These are phyloP conservation scores for Ophidiomyces ophidiicola DNA, from an alignment of 2,329 filamentous ascomycete genomes.

Conservation along the genomic window DNA sequence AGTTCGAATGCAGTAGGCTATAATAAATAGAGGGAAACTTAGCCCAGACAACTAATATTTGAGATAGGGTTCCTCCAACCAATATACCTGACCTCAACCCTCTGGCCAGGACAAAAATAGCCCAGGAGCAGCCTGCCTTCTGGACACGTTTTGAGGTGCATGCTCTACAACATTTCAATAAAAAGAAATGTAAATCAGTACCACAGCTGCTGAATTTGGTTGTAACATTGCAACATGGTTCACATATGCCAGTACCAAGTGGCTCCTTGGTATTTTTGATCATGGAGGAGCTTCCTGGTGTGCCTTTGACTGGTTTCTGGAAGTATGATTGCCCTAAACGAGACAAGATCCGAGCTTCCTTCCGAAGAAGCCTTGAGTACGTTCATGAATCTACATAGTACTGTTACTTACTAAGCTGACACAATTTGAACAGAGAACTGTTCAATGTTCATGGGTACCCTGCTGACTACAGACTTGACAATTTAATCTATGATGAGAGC, in stretches of 20 bases:
- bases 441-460: not conserved
- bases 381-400: not conserved
- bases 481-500: slow-evolving; percentile 11
- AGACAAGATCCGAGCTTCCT: slow-evolving; percentile 6
- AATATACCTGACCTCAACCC: not conserved
- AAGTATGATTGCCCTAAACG: slow-evolving; percentile 3
- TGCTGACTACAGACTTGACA: slow-evolving; percentile 1
- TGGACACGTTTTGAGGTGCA: not conserved
- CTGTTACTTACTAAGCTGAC: not conserved
- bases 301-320: slow-evolving; percentile 4
- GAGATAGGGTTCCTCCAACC: not conserved
- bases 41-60: not conserved
- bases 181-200: slow-evolving; percentile 5
- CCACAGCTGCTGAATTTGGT: slow-evolving; percentile 1
- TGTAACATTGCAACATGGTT: not conserved
- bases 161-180: not conserved
- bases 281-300: slow-evolving; percentile 13
- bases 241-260: slow-evolving; percentile 8
- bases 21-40: not conserved
- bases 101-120: not conserved
- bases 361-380: slow-evolving; percentile 3
- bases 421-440: slow-evolving; percentile 2
- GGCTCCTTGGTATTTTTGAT: slow-evolving; percentile 10
- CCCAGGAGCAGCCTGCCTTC: not conserved
- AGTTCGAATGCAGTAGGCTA: slow-evolving; percentile 10